Evolutionary conservation across 1,284 basidiomycete genomes (phyloP).

Genomic region (Fomitopsis pinicola): DNA sequence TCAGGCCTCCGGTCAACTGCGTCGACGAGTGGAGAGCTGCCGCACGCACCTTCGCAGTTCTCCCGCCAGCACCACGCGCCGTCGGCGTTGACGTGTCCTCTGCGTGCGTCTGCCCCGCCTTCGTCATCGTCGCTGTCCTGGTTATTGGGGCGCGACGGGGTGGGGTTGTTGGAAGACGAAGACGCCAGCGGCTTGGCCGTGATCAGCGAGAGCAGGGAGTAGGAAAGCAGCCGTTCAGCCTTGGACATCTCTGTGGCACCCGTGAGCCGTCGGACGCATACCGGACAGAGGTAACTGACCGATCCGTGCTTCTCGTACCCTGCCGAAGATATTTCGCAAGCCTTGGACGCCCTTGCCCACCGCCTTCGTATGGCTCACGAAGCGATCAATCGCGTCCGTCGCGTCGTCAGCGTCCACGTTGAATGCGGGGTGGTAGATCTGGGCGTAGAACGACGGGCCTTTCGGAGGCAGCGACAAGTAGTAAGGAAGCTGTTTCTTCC

Average conservation of each 20-base stretch:
- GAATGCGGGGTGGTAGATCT: conserved; percentile 80
- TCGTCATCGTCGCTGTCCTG: conserved; percentile 44
- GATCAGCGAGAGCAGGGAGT: conserved; percentile 65
- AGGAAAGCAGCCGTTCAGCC: conserved; percentile 65
- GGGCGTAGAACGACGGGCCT: conserved; percentile 71
- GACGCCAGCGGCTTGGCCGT: conserved; percentile 60
- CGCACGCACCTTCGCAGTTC: conserved; percentile 52
- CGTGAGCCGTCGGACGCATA: background rate
- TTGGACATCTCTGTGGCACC: conserved; percentile 60
- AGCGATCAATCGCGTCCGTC: conserved; percentile 50
- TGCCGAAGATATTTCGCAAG: conserved; percentile 56
- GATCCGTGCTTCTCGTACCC: conserved; percentile 58
- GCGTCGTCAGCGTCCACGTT: conserved; percentile 75
- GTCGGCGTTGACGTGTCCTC: conserved; percentile 62
- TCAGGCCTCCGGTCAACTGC: background rate
- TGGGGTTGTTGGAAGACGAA: conserved; percentile 22
- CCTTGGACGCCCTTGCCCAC: conserved; percentile 67
- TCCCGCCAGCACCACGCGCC: conserved; percentile 88
- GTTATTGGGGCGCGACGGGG: conserved; percentile 29
- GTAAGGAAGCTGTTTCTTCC: conserved; percentile 61
- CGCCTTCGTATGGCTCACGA: conserved; percentile 59
- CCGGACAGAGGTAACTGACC: conserved; percentile 39
- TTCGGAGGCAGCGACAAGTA: conserved; percentile 57
- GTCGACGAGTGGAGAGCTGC: background rate
- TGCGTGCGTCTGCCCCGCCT: conserved; percentile 32